phyloP scores from a whole-genome alignment of 116 monocot species.

The Iris pallida region DNA sequence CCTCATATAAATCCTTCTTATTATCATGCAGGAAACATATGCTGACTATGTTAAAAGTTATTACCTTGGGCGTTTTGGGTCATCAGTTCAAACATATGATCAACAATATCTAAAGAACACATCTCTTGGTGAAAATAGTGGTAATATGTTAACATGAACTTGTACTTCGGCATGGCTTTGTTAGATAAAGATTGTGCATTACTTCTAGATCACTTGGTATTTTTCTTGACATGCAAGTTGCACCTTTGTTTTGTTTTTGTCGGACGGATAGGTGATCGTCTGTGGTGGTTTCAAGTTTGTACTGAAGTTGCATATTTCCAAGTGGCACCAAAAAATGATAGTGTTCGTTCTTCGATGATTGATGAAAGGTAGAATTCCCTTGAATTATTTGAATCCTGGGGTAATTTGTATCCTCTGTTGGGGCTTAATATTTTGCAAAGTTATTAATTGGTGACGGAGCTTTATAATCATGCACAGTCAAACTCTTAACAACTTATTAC shows the following conservation, averaged over 20 bases:
- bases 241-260: conserved; percentile 5
- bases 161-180: neutral
- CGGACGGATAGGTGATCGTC: conserved; percentile 44
- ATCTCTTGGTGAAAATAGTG: conserved; percentile 52
- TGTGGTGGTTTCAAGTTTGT: conserved; percentile 99
- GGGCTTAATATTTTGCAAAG: neutral
- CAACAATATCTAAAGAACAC: conserved; percentile 69
- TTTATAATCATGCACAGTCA: neutral
- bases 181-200: neutral
- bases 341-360: conserved; percentile 76
- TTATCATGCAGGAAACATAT: conserved; percentile 64
- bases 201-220: neutral
- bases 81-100: conserved; percentile 70
- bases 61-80: conserved; percentile 75
- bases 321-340: conserved; percentile 84
- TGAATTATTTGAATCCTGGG: neutral
- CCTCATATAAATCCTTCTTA: neutral
- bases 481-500: too few relatives aligned
- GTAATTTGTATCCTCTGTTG: neutral
- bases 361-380: conserved; percentile 47
- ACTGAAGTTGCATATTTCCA: conserved; percentile 97
- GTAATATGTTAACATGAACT: conserved; percentile 33
- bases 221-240: neutral
- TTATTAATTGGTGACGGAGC: neutral
- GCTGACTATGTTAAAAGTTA: conserved; percentile 84